phyloP scores from a whole-genome alignment of 345 rosid species.

The Camelina neglecta region DNA sequence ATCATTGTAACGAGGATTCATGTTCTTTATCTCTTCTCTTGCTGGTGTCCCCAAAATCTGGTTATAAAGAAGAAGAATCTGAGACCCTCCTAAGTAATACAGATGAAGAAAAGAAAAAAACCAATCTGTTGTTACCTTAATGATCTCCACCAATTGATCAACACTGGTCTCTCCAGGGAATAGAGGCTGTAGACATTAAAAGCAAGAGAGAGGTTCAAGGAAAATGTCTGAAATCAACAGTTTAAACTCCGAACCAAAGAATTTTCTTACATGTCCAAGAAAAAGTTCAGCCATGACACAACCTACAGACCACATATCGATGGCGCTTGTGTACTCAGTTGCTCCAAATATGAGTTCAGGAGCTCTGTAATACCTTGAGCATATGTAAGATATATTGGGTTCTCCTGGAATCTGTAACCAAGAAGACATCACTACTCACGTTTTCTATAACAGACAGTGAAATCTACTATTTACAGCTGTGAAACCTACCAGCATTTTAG shows the following conservation, averaged over 20 bases:
- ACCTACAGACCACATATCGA: slow-evolving; percentile 98
- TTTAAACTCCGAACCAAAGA: not conserved
- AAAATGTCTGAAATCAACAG: slow-evolving; percentile 10
- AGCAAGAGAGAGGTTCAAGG: slow-evolving; percentile 13
- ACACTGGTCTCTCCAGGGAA: slow-evolving; percentile 99
- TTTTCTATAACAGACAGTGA: not conserved
- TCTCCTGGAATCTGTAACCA: slow-evolving; percentile 70
- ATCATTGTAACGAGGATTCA: slow-evolving; percentile 87
- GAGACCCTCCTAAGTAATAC: not conserved
- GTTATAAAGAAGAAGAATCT: slow-evolving; percentile 16
- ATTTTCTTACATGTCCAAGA: slow-evolving; percentile 72
- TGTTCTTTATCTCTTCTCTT: slow-evolving; percentile 86
- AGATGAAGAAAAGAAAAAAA: not conserved
- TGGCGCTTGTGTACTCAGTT: slow-evolving; percentile 92
- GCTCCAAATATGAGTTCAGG: slow-evolving; percentile 98
- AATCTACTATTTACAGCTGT: not conserved
- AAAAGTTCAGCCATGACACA: slow-evolving; percentile 98
- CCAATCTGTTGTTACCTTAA: slow-evolving; percentile 62
- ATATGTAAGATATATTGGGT: slow-evolving; percentile 92
- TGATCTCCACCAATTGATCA: slow-evolving; percentile 95
- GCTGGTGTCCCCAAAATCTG: slow-evolving; percentile 86
- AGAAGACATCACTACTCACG: slow-evolving; percentile 30
- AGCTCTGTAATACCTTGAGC: slow-evolving; percentile 95
- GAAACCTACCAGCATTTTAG: slow-evolving; percentile 78
- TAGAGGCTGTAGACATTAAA: slow-evolving; percentile 65